Evolutionary conservation across 148 eudicot genomes (phyloP).

Genomic region (Selenicereus undatus): DNA sequence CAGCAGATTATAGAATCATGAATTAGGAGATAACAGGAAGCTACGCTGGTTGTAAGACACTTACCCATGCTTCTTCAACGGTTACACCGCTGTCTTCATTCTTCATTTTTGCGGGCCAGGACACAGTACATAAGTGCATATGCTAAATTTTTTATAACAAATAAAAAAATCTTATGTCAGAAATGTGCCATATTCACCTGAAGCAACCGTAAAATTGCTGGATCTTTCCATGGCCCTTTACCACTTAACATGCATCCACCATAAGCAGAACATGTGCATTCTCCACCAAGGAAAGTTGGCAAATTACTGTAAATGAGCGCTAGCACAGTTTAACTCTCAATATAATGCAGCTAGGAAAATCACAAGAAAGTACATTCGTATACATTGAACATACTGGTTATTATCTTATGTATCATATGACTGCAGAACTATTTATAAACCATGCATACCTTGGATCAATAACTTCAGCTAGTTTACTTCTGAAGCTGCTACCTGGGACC

Average conservation of each 20-base stretch:
- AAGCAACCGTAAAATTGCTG: slow-evolving; percentile 34
- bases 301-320: slow-evolving; percentile 38
- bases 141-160: background rate
- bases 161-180: background rate
- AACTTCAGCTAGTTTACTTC: slow-evolving; percentile 39
- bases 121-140: background rate
- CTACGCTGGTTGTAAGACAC: background rate
- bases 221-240: slow-evolving; percentile 72
- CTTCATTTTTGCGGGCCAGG: slow-evolving; percentile 15
- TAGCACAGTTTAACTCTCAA: background rate
- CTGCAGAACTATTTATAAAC: background rate
- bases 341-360: background rate
- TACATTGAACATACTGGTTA: background rate
- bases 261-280: slow-evolving; percentile 49
- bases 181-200: slow-evolving; percentile 26
- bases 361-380: too few species aligned
- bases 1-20: background rate
- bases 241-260: slow-evolving; percentile 60
- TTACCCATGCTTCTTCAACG: slow-evolving; percentile 26
- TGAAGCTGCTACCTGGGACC: slow-evolving; percentile 58
- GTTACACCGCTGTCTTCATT: slow-evolving; percentile 10
- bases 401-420: background rate
- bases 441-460: slow-evolving; percentile 53
- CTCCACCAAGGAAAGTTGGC: slow-evolving; percentile 60
- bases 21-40: background rate